Evolutionary conservation across 129 eudicot genomes (phyloP), one percentile per base, ranked within the genome.

Genomic region (Ambrosia trifida): DNA sequence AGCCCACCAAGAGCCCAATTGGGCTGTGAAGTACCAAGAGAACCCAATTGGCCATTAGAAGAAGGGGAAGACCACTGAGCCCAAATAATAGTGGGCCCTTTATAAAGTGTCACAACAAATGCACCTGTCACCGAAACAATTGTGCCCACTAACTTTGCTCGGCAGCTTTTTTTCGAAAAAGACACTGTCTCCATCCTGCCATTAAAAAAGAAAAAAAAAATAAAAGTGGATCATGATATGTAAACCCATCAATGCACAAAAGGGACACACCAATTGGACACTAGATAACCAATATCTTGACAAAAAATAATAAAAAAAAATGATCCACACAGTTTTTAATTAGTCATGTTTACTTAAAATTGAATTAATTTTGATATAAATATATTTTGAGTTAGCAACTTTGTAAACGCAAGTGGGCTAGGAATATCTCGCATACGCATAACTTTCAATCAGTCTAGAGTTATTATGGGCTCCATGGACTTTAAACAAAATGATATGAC

Each of bases 131-230:
- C 85, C 0, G 98, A 89, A 32, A 93, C 86, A 8, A 89, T 43
- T 35, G 98, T 90, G 32, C 98, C 98, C 17, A 79, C 40, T 32
- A 89, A 61, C 78, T 93, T 93, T 0, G 95, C 98, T 17, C 81
- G 86, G 46, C 87, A 85, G 69, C 87, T 87, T 65, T 50, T 71
- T 88, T 93, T 76, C 78, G 80, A 49, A 54, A 85, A 50, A 53
- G 79, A 83, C 20, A 93, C 60, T 58, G 85, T 89, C 78, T 93
- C 96, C 98, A 93, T 93, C 85, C 98, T 93, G 50, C 60, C 41
- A 67, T 79, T 14, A 38, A 38, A 38, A 38, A 38, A 38, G 0
- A 38, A 36, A 36, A 36, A 0, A 4, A 36, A 36, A 4, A 11
- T 11, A 67, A 64, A 65, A 59, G 76, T 75, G 72, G 72, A 33